These are phyloP conservation scores for Asterionellopsis glacialis DNA, from an alignment of 108 stramenopile species.

Conservation along the genomic window DNA sequence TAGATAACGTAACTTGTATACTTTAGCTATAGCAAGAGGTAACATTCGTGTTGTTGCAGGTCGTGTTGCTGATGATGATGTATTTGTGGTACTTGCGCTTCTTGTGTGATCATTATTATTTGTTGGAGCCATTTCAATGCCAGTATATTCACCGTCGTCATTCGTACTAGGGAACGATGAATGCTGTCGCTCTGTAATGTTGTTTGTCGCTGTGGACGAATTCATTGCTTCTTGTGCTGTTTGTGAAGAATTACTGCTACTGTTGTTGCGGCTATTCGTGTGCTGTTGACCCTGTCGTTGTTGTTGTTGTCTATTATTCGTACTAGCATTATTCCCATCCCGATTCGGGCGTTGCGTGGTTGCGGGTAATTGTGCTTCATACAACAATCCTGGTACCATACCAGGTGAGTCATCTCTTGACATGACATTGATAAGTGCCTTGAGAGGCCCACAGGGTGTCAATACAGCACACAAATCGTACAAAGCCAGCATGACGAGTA, in stretches of 20 bases:
- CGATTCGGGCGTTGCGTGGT: conserved; percentile 39
- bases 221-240: too few species aligned
- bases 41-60: conserved; percentile 23
- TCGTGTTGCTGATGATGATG: background rate
- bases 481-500: conserved; percentile 90
- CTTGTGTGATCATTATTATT: too few species aligned
- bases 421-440: conserved; percentile 84
- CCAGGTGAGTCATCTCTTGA: conserved; percentile 75
- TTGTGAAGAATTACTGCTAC: background rate
- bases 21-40: conserved; percentile 64
- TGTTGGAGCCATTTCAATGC: too few species aligned
- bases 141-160: too few species aligned
- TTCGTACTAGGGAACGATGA: too few species aligned
- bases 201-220: background rate
- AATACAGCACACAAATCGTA: conserved; percentile 96
- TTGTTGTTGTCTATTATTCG: conserved; percentile 7
- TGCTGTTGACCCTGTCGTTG: background rate
- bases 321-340: background rate
- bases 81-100: too few species aligned
- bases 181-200: background rate
- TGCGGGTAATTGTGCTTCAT: conserved; percentile 81
- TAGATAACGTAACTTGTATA: conserved; percentile 38
- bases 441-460: conserved; percentile 94
- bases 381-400: conserved; percentile 91
- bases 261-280: conserved; percentile 1